phyloP scores from a whole-genome alignment of 108 stramenopile species.

The Epipyxis sp. region DNA sequence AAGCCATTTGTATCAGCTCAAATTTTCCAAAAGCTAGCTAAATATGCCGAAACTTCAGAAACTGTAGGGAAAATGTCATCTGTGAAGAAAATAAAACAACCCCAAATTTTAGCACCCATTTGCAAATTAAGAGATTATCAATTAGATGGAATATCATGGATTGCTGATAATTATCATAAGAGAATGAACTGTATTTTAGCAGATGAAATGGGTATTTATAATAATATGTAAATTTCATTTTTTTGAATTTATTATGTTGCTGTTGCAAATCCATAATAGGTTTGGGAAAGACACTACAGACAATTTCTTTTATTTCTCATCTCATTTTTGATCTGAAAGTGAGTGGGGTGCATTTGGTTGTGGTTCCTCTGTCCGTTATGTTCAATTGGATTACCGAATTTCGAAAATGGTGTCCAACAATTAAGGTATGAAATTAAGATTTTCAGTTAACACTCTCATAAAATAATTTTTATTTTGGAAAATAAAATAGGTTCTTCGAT shows the following conservation, averaged over 20 bases:
- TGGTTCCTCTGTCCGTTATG: constrained; percentile 23
- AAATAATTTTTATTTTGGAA: too few species aligned
- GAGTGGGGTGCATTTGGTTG: not conserved
- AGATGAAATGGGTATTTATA: constrained; percentile 90
- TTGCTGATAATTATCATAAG: constrained; percentile 96
- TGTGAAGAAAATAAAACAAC: too few species aligned
- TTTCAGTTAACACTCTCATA: too few species aligned
- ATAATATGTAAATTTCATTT: constrained; percentile 67
- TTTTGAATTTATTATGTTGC: not conserved
- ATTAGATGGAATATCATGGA: constrained; percentile 98
- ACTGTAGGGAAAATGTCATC: too few species aligned
- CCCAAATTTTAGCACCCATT: too few species aligned
- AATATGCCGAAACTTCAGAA: too few species aligned
- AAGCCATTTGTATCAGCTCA: too few species aligned
- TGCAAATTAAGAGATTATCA: constrained; percentile 96
- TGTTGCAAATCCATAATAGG: too few species aligned
- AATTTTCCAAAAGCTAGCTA: too few species aligned
- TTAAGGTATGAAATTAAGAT: too few species aligned
- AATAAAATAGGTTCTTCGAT: not conserved
- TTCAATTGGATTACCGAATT: constrained; percentile 28
- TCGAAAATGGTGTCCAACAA: not conserved
- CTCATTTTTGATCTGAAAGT: not conserved
- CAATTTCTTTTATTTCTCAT: constrained; percentile 11
- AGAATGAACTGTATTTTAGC: constrained; percentile 98
- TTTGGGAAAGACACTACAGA: constrained; percentile 16